Conservation (phyloP, 2,329 filamentous ascomycete species). For the Drechslerella dactyloides region DNA sequence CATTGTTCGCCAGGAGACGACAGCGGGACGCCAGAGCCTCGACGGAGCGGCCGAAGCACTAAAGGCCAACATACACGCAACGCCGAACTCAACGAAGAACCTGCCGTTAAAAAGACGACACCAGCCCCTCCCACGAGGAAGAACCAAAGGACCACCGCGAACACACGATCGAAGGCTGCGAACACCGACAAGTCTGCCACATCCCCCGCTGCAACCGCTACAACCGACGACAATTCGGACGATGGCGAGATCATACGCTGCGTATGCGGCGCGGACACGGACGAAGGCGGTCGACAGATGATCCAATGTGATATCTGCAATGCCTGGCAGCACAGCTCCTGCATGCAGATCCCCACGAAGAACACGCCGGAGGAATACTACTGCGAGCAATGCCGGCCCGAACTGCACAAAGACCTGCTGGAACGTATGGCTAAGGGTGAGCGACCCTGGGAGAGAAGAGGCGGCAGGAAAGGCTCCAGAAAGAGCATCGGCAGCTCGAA, state of each 20-base stretch:
- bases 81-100: constrained; percentile 73
- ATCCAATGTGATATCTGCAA: constrained; percentile 92
- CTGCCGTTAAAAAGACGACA: constrained; percentile 56
- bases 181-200: constrained; percentile 60
- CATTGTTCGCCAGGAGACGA: constrained; percentile 24
- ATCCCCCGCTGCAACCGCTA: constrained; percentile 57
- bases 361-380: constrained; percentile 84
- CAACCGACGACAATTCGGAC: constrained; percentile 60
- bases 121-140: constrained; percentile 58
- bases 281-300: constrained; percentile 87
- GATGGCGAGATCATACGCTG: constrained; percentile 84
- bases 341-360: constrained; percentile 77
- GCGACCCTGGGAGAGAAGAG: constrained; percentile 82
- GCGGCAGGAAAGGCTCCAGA: constrained; percentile 67
- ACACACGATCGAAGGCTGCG: constrained; percentile 58
- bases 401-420: constrained; percentile 80
- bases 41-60: constrained; percentile 91
- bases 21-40: constrained; percentile 71
- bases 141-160: constrained; percentile 59
- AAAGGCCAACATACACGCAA: constrained; percentile 95
- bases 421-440: constrained; percentile 79
- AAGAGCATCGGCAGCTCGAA: constrained; percentile 56
- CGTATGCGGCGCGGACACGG: constrained; percentile 86
- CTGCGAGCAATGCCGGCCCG: constrained; percentile 86
- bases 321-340: constrained; percentile 97